phyloP scores from a whole-genome alignment of 2,329 filamentous ascomycete species.

The Rhynchosporium agropyri region DNA sequence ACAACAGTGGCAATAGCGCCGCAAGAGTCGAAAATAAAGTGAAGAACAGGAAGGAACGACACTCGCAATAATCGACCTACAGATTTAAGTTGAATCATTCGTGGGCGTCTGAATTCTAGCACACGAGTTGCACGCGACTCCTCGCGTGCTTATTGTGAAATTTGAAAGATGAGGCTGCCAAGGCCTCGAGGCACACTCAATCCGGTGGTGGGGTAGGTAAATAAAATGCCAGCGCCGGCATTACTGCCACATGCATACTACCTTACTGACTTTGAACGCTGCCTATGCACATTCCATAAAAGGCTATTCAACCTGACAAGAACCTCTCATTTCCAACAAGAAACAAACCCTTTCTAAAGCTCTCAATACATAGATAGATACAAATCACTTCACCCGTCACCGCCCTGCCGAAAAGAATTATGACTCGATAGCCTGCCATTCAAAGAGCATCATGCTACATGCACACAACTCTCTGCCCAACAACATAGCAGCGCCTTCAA shows the following conservation, averaged over 20 bases:
- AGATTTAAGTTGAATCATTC: no score
- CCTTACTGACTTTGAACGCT: neutral
- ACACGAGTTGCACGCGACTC: conserved; percentile 5
- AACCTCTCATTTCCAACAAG: neutral
- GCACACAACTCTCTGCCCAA: conserved; percentile 20
- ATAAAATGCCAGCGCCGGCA: conserved; percentile 15
- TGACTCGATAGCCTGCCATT: conserved; percentile 36
- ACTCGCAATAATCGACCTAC: no score
- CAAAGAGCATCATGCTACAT: conserved; percentile 39
- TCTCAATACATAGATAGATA: neutral
- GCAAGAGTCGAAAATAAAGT: no score
- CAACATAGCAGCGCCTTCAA: conserved; percentile 27
- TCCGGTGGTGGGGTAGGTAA: conserved; percentile 22
- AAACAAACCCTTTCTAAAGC: neutral
- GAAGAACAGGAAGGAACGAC: no score
- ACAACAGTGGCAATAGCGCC: no score
- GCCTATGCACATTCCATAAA: conserved; percentile 1
- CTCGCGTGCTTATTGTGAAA: conserved; percentile 9
- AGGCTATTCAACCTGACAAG: neutral
- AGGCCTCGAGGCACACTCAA: conserved; percentile 13
- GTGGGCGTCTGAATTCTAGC: neutral
- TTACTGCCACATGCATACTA: neutral
- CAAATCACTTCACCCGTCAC: conserved; percentile 21
- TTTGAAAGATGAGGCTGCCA: conserved; percentile 4
- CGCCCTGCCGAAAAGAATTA: conserved; percentile 28